phyloP scores from a whole-genome alignment of 2,329 filamentous ascomycete genomes.

The Fusarium sp. region DNA sequence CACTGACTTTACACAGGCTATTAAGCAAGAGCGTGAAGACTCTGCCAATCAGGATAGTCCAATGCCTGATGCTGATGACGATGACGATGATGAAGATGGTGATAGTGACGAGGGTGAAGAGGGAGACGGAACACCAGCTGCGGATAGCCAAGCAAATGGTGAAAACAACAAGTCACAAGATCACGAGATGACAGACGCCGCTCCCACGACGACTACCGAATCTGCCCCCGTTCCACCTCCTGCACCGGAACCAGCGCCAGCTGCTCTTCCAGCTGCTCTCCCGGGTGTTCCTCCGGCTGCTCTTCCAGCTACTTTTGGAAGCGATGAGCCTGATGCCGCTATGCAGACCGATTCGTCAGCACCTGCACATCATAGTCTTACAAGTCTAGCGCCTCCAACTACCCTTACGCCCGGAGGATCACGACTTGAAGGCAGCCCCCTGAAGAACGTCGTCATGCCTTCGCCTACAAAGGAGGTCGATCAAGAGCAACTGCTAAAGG shows the following conservation, averaged over 20 bases:
- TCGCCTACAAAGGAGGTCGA: constrained; percentile 55
- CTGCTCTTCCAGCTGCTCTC: background rate
- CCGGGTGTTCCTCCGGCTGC: background rate
- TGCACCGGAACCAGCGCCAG: background rate
- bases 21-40: constrained; percentile 58
- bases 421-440: constrained; percentile 61
- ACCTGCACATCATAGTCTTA: constrained; percentile 44
- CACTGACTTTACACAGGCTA: constrained; percentile 47
- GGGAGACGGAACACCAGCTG: constrained; percentile 51
- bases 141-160: constrained; percentile 46
- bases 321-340: constrained; percentile 38
- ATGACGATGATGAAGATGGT: constrained; percentile 60
- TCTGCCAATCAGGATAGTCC: constrained; percentile 61
- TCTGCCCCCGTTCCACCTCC: constrained; percentile 27
- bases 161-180: constrained; percentile 49
- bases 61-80: constrained; percentile 64
- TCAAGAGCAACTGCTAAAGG: constrained; percentile 16
- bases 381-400: constrained; percentile 46
- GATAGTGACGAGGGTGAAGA: constrained; percentile 61
- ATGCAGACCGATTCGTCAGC: constrained; percentile 41
- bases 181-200: constrained; percentile 53
- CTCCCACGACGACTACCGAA: constrained; percentile 39
- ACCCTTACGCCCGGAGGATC: constrained; percentile 46
- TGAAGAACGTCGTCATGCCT: constrained; percentile 62
- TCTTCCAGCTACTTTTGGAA: constrained; percentile 23